Evolutionary conservation across 495 filamentous ascomycete species (phyloP).

Genomic region (Podospora conica): DNA sequence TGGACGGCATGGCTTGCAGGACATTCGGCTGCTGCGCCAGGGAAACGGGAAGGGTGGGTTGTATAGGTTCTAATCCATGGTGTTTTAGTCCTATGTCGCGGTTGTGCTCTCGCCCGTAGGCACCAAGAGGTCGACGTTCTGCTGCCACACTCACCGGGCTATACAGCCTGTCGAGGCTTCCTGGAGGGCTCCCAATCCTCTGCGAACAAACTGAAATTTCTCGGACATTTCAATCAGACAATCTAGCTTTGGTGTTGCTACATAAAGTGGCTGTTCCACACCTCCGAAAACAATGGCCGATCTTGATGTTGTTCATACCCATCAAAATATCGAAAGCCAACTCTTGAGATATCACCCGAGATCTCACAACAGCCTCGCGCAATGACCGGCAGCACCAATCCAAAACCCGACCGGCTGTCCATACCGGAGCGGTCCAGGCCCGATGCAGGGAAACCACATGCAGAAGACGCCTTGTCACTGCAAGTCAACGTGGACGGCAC

Average conservation of each 20-base stretch:
- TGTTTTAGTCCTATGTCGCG: neutral
- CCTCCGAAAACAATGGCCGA: neutral
- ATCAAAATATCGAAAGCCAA: neutral
- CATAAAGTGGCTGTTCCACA: neutral
- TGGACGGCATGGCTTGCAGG: neutral
- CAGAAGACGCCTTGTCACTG: slow-evolving; percentile 25
- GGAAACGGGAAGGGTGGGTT: neutral
- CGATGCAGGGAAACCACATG: slow-evolving; percentile 14
- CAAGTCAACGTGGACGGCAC: slow-evolving; percentile 21
- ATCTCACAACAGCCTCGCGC: neutral
- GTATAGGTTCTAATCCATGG: neutral
- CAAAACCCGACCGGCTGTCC: slow-evolving; percentile 3
- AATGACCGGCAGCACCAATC: neutral
- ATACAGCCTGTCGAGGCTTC: slow-evolving; percentile 18
- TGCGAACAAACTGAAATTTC: neutral
- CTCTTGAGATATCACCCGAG: neutral
- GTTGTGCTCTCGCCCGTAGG: neutral
- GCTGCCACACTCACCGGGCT: neutral
- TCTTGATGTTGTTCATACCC: neutral
- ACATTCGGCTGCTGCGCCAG: neutral
- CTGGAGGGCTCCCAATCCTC: slow-evolving; percentile 20
- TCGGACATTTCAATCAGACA: neutral
- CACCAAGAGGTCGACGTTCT: neutral
- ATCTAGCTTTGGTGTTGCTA: neutral
- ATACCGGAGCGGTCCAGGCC: slow-evolving; percentile 5